These are phyloP conservation scores for Cyclotella sp. DNA, from an alignment of 108 stramenopile genomes.

Conservation along the genomic window DNA sequence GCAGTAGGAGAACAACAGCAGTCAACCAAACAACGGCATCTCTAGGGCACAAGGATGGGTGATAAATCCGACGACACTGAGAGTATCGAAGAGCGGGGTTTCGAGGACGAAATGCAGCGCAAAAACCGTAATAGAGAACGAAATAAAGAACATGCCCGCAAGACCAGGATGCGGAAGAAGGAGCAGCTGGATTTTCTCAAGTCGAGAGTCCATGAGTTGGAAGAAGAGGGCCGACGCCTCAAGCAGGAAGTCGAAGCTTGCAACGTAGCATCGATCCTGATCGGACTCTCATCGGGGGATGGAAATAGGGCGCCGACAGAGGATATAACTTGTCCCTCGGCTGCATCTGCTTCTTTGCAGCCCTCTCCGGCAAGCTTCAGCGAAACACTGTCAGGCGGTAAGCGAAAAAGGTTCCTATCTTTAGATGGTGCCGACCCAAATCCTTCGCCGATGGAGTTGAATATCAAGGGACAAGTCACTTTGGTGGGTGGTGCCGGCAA, in stretches of 20 bases:
- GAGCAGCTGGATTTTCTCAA: constrained; percentile 85
- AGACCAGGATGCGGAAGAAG: constrained; percentile 91
- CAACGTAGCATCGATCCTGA: constrained; percentile 84
- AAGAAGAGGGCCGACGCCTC: constrained; percentile 70
- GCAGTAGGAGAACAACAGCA: not conserved
- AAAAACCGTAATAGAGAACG: constrained; percentile 81
- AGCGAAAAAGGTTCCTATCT: constrained; percentile 73
- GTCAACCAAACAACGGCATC: not conserved
- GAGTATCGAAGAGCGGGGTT: not conserved
- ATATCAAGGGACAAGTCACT: constrained; percentile 64
- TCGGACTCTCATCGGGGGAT: constrained; percentile 65
- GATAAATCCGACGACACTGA: constrained; percentile 16
- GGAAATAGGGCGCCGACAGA: not conserved
- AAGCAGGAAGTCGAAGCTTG: constrained; percentile 85
- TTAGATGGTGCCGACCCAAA: constrained; percentile 47
- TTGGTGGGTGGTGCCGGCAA: constrained; percentile 60
- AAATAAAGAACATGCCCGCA: constrained; percentile 92
- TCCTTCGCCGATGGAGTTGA: constrained; percentile 63
- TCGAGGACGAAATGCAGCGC: constrained; percentile 52
- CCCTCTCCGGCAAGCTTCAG: constrained; percentile 21
- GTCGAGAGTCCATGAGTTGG: constrained; percentile 66
- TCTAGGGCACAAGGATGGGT: not conserved
- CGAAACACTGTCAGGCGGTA: constrained; percentile 51
- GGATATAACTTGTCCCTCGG: not conserved
- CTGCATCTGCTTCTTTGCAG: not conserved